Evolutionary conservation across 768 basidiomycete genomes (phyloP).

Genomic region (Amylocystis lapponica): DNA sequence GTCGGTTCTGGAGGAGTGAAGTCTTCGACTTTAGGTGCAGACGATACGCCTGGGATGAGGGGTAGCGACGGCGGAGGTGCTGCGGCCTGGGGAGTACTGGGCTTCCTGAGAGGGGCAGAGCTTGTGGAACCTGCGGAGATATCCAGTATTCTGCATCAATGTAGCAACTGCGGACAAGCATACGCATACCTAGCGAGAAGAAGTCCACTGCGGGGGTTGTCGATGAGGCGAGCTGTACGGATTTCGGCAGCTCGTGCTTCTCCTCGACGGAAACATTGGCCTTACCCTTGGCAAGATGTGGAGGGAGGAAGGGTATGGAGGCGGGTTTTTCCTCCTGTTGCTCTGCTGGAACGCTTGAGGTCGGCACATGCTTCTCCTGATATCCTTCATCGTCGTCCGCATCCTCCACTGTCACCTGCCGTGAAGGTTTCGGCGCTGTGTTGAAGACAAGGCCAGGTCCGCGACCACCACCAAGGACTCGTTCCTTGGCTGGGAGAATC

Average conservation of each 20-base stretch:
- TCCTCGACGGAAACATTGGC: constrained; percentile 39
- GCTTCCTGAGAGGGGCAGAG: constrained; percentile 14
- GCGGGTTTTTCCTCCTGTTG: constrained; percentile 12
- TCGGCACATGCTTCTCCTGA: constrained; percentile 3
- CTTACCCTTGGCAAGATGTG: constrained; percentile 53
- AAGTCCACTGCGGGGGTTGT: constrained; percentile 48
- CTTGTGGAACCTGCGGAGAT: constrained; percentile 19
- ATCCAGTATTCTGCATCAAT: not conserved
- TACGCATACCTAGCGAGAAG: constrained; percentile 56
- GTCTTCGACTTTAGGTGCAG: constrained; percentile 64
- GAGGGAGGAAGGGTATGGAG: constrained; percentile 50
- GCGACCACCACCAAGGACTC: constrained; percentile 60
- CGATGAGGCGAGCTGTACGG: constrained; percentile 9
- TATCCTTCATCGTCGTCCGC: constrained; percentile 15
- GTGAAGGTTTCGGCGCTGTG: constrained; percentile 19
- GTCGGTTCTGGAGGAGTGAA: constrained; percentile 73
- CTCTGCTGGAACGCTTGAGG: constrained; percentile 5
- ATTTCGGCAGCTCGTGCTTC: constrained; percentile 9
- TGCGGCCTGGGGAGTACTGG: not conserved
- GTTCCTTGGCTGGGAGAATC: constrained; percentile 36
- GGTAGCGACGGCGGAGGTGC: constrained; percentile 8
- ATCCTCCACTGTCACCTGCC: constrained; percentile 25
- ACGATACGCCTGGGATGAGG: constrained; percentile 37
- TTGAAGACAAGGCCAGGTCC: constrained; percentile 61
- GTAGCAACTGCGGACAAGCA: not conserved